phyloP scores from a whole-genome alignment of 2,329 filamentous ascomycete genomes.

The Microthyrium microscopicum region DNA sequence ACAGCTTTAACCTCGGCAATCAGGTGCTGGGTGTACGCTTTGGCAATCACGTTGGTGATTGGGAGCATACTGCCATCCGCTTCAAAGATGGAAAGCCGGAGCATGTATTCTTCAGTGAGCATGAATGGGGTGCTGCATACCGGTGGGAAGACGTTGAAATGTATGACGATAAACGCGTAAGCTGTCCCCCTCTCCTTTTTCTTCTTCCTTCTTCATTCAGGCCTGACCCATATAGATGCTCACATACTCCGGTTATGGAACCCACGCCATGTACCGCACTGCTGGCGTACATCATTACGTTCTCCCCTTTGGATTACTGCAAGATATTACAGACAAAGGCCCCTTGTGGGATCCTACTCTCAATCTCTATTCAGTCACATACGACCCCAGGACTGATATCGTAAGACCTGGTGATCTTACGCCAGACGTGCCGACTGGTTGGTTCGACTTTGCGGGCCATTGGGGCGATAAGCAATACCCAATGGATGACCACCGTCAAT shows the following conservation, averaged over 20 bases:
- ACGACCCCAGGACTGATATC: slow-evolving; percentile 45
- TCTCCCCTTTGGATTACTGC: slow-evolving; percentile 70
- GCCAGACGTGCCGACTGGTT: slow-evolving; percentile 59
- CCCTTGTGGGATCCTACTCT: slow-evolving; percentile 76
- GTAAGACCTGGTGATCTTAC: slow-evolving; percentile 40
- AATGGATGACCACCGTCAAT: slow-evolving; percentile 67
- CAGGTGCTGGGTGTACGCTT: slow-evolving; percentile 80
- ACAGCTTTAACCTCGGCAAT: slow-evolving; percentile 93
- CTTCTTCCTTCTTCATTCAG: no score
- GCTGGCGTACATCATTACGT: slow-evolving; percentile 71
- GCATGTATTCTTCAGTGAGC: slow-evolving; percentile 81
- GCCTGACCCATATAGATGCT: slow-evolving; percentile 40
- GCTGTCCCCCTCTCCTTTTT: no score
- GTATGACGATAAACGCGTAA: slow-evolving; percentile 45
- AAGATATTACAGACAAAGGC: slow-evolving; percentile 70
- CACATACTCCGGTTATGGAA: slow-evolving; percentile 74
- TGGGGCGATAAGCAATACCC: slow-evolving; percentile 93
- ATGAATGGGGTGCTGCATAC: slow-evolving; percentile 75
- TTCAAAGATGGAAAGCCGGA: slow-evolving; percentile 76
- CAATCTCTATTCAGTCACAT: slow-evolving; percentile 70
- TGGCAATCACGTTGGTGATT: slow-evolving; percentile 93
- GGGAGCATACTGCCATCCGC: slow-evolving; percentile 88
- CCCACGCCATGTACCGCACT: slow-evolving; percentile 83
- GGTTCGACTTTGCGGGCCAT: slow-evolving; percentile 77
- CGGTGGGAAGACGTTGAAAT: slow-evolving; percentile 81